A percentile compares a stretch with the other conserved stretches of the same genome.
Conservation (phyloP, 805 yeast genomes). For the Yamadazyma takamatsuzukensis region DNA sequence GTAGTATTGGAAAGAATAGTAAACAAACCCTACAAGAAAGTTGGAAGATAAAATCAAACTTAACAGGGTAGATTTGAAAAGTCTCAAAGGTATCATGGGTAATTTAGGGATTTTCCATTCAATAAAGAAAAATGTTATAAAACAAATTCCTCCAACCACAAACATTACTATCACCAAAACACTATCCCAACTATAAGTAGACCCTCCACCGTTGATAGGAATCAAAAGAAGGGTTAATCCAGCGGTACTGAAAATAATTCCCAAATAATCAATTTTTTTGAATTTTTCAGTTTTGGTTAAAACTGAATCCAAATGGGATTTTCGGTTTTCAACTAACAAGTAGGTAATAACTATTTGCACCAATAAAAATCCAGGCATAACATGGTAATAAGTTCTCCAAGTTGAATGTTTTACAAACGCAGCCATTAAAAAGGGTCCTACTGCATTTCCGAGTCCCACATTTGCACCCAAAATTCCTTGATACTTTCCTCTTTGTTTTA, state of each 20-base stretch:
- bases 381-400: constrained; percentile 54
- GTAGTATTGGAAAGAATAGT: constrained; percentile 44
- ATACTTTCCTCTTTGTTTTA: constrained; percentile 50
- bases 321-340: constrained; percentile 28
- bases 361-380: constrained; percentile 41
- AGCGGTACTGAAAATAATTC: constrained; percentile 46
- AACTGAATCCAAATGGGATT: constrained; percentile 20
- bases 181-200: constrained; percentile 52
- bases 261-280: constrained; percentile 49
- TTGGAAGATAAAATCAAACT: constrained; percentile 28
- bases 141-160: constrained; percentile 28
- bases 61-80: constrained; percentile 35
- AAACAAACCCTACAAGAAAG: constrained; percentile 48
- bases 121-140: constrained; percentile 42
- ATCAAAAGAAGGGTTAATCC: constrained; percentile 48
- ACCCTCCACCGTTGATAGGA: constrained; percentile 64
- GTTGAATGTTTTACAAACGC: constrained; percentile 39
- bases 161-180: constrained; percentile 32
- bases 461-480: constrained; percentile 52
- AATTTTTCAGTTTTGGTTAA: constrained; percentile 34
- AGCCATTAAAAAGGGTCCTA: constrained; percentile 55
- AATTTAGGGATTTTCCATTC: constrained; percentile 48
- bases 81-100: constrained; percentile 52
- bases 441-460: constrained; percentile 47
- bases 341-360: constrained; percentile 24